Conservation (phyloP, 2,329 filamentous ascomycete species). For the Talaromyces marneffei region DNA sequence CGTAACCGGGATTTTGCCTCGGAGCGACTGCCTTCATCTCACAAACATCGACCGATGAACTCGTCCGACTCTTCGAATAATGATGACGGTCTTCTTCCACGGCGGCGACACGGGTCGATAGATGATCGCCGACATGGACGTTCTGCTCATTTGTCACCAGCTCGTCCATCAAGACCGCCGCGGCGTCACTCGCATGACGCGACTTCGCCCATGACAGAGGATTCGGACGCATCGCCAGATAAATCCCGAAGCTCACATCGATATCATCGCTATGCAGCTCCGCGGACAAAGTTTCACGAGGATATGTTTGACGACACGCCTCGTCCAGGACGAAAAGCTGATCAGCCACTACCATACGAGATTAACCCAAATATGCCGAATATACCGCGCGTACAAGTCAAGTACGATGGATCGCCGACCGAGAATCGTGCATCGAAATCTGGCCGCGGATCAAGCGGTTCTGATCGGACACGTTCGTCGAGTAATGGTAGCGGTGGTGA, state of each 20-base stretch:
- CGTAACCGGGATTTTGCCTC: conserved; percentile 10
- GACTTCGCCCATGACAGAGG: conserved; percentile 5
- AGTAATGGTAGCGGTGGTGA: conserved; percentile 16
- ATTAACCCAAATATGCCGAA: conserved; percentile 10
- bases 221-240: background rate
- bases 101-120: conserved; percentile 15
- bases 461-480: conserved; percentile 19
- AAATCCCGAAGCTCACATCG: background rate
- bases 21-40: conserved; percentile 14
- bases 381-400: conserved; percentile 19
- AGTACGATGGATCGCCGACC: conserved; percentile 23
- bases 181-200: conserved; percentile 35
- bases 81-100: conserved; percentile 15
- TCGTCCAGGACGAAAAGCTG: background rate
- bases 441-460: conserved; percentile 21
- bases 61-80: conserved; percentile 26
- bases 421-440: conserved; percentile 21
- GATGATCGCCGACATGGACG: conserved; percentile 17
- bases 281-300: conserved; percentile 23
- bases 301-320: conserved; percentile 20
- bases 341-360: conserved; percentile 4
- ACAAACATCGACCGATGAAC: background rate
- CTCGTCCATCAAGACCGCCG: conserved; percentile 18
- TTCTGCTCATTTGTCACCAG: conserved; percentile 26
- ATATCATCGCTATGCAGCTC: background rate